A percentile compares a stretch with the other conserved stretches of the same genome.
phyloP scores from a whole-genome alignment of 2,329 filamentous ascomycete species.

The Hypomyces perniciosus region DNA sequence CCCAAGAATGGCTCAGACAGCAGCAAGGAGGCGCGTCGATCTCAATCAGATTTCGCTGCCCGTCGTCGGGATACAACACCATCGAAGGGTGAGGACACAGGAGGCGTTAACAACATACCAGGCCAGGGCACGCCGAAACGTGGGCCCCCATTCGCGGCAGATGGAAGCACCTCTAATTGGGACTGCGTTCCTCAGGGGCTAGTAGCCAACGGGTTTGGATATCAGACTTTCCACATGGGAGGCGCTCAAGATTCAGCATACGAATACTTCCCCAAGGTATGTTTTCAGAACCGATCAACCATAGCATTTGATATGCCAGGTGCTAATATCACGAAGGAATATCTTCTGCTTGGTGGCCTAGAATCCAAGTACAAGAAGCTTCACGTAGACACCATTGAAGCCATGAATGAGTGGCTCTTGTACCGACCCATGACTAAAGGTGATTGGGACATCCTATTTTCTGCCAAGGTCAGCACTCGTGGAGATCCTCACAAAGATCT shows the following conservation, averaged over 20 bases:
- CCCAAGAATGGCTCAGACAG: too few species aligned
- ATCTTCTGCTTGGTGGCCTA: slow-evolving; percentile 69
- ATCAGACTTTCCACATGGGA: slow-evolving; percentile 53
- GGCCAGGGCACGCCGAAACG: not conserved
- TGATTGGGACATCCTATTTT: slow-evolving; percentile 65
- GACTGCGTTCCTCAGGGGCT: slow-evolving; percentile 58
- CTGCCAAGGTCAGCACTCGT: slow-evolving; percentile 52
- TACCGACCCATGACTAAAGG: slow-evolving; percentile 70
- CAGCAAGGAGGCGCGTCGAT: not conserved
- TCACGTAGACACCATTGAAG: slow-evolving; percentile 62
- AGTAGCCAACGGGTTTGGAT: slow-evolving; percentile 37
- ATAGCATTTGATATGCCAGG: slow-evolving; percentile 21
- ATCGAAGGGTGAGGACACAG: not conserved
- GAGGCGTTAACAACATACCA: not conserved
- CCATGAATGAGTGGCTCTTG: slow-evolving; percentile 66
- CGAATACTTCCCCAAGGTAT: slow-evolving; percentile 58
- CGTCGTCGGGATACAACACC: slow-evolving; percentile 4
- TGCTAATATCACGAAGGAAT: slow-evolving; percentile 29
- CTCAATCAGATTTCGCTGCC: not conserved
- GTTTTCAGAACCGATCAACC: slow-evolving; percentile 1
- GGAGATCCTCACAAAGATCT: slow-evolving; percentile 36
- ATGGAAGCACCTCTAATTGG: slow-evolving; percentile 30
- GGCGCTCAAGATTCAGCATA: slow-evolving; percentile 65
- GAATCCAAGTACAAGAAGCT: slow-evolving; percentile 66
- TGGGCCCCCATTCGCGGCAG: slow-evolving; percentile 27